Percentiles rank a stretch among this genome's conserved stretches.
Conservation (phyloP, 768 basidiomycete genomes). For the Serpula lacrymans region DNA sequence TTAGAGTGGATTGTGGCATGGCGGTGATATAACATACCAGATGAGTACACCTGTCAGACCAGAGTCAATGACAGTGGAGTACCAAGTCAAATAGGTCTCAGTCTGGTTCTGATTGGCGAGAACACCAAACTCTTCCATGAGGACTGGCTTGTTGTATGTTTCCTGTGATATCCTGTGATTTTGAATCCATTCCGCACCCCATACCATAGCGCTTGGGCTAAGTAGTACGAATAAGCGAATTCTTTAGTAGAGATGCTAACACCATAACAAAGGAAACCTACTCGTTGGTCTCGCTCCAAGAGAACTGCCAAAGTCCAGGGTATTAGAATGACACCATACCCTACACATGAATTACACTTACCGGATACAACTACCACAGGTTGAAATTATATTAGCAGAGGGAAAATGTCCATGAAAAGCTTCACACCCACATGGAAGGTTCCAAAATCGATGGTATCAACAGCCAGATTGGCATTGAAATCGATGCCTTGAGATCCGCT, state of each 20-base stretch:
- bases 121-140: constrained; percentile 66
- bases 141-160: constrained; percentile 54
- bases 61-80: constrained; percentile 43
- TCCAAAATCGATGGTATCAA: constrained; percentile 59
- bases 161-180: constrained; percentile 56
- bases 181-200: constrained; percentile 59
- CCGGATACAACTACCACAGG: constrained; percentile 26
- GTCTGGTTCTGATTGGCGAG: constrained; percentile 27
- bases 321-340: not conserved
- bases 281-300: constrained; percentile 47
- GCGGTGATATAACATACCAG: too few species aligned
- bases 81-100: constrained; percentile 53
- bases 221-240: too few species aligned
- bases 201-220: constrained; percentile 34
- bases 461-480: constrained; percentile 56
- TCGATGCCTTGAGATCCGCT: constrained; percentile 59
- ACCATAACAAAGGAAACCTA: too few species aligned
- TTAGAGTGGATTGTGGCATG: constrained; percentile 9
- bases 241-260: too few species aligned
- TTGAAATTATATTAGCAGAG: constrained; percentile 7
- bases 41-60: constrained; percentile 61
- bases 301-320: constrained; percentile 29
- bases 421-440: constrained; percentile 54
- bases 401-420: not conserved
- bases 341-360: constrained; percentile 10